Conservation (phyloP, 2,329 filamentous ascomycete genomes). For the Ceratocystis cacaofunesta region DNA sequence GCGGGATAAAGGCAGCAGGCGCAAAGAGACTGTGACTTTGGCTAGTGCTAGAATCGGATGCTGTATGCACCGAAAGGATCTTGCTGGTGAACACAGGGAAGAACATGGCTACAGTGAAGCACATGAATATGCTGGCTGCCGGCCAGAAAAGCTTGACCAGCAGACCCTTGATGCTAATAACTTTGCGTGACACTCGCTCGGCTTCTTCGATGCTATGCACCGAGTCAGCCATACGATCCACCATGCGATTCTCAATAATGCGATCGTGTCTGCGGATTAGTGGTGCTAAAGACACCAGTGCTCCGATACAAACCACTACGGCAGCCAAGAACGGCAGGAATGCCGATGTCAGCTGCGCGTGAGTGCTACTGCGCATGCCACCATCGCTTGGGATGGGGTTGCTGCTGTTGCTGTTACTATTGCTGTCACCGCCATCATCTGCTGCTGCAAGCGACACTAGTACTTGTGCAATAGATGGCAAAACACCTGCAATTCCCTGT, state of each 20-base stretch:
- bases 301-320: slow-evolving; percentile 54
- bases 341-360: slow-evolving; percentile 47
- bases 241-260: slow-evolving; percentile 36
- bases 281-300: slow-evolving; percentile 60
- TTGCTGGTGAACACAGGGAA: slow-evolving; percentile 82
- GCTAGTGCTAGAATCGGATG: neutral
- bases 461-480: slow-evolving; percentile 80
- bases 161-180: slow-evolving; percentile 44
- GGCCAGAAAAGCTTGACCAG: slow-evolving; percentile 68
- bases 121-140: slow-evolving; percentile 60
- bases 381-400: slow-evolving; percentile 14
- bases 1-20: slow-evolving; percentile 68
- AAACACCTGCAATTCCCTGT: slow-evolving; percentile 78
- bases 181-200: slow-evolving; percentile 35
- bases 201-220: slow-evolving; percentile 37
- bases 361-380: neutral
- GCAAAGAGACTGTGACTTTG: slow-evolving; percentile 45
- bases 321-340: slow-evolving; percentile 88
- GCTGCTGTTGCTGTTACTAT: slow-evolving; percentile 23
- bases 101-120: slow-evolving; percentile 78
- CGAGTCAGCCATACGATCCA: slow-evolving; percentile 35
- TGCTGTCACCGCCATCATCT: slow-evolving; percentile 10
- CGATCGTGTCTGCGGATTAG: slow-evolving; percentile 48
- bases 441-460: slow-evolving; percentile 50
- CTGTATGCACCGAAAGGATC: slow-evolving; percentile 32